Evolutionary conservation across 768 basidiomycete species (phyloP), one percentile per base, ranked within the genome.

Genomic region (Hygrocybe coccinea): DNA sequence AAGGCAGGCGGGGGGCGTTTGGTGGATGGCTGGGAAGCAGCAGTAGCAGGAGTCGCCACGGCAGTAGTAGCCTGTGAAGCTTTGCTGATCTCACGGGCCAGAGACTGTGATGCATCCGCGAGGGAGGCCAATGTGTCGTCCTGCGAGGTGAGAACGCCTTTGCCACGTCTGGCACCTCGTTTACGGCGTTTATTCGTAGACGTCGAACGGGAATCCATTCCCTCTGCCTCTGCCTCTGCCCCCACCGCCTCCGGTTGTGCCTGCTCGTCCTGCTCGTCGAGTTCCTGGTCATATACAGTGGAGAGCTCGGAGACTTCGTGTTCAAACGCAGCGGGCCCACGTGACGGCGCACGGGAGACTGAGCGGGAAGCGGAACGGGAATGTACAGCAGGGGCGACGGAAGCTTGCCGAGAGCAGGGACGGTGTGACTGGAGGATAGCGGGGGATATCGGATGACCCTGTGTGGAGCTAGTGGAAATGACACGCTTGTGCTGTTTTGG

Each of bases 161-260:
- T 90, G 64, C 87, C 87, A 73, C 91, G 94, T 51, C 94, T 80
- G 2, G 86, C 83, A 38, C 93, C 92, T 50, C 93, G 80, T 70
- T 91, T 94, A 56, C 90, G 80, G 24, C 90, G 79, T 71, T 86
- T 93, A 67, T 82, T 84, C 44, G 80, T 87, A 46, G 89, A 89
- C 10, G 86, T 74, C 10, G 84, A 83, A 50, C 86, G 76, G 54
- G 85, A 81, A 59, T 76, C 71, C 60, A 69, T 69, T 5, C 66
- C 72, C 21, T 73, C 69, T 29, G 71, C 60, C 10, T 74, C 68
- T 38, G 67, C 61, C 21, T 69, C 72, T 25, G 61, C 60, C n/a
- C n/a, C n/a, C n/a, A n/a, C n/a, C n/a, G 21, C 71, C 71, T 3
- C 38, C 44, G 22, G 19, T 41, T 41, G 5, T 41, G 38, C 38